Evolutionary conservation across 2,329 filamentous ascomycete species (phyloP).

Genomic region (Trichoderma lentiforme): DNA sequence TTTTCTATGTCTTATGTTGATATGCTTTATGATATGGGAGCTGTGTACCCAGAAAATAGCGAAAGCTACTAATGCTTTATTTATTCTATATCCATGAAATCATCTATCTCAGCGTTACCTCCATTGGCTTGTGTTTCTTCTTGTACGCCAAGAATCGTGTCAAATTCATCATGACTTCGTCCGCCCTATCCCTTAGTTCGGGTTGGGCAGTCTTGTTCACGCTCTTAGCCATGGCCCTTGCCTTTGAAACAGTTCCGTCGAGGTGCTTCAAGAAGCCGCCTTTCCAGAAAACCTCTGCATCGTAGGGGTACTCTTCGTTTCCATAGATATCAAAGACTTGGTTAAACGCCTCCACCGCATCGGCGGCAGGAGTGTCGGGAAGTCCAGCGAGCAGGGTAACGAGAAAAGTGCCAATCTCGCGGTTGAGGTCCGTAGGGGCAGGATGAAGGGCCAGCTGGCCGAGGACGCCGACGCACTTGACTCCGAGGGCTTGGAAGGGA

Average conservation of each 20-base stretch:
- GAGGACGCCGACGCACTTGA: constrained; percentile 65
- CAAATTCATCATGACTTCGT: constrained; percentile 61
- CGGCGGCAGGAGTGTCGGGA: constrained; percentile 53
- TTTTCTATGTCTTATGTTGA: background rate
- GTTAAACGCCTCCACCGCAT: constrained; percentile 62
- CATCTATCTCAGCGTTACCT: constrained; percentile 7
- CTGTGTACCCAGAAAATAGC: background rate
- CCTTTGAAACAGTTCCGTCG: constrained; percentile 51
- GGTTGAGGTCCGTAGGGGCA: constrained; percentile 52
- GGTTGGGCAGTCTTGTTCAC: constrained; percentile 57
- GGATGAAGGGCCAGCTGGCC: constrained; percentile 59
- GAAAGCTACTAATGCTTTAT: background rate
- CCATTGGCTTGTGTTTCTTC: constrained; percentile 49
- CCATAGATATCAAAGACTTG: constrained; percentile 66
- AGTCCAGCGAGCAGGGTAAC: constrained; percentile 51
- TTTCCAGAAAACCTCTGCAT: constrained; percentile 62
- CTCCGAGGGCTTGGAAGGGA: constrained; percentile 59
- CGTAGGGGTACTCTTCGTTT: constrained; percentile 56
- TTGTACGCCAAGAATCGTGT: constrained; percentile 63
- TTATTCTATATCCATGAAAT: background rate
- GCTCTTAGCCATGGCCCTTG: constrained; percentile 54
- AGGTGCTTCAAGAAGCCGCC: constrained; percentile 58
- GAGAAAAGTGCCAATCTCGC: constrained; percentile 62
- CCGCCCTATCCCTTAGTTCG: constrained; percentile 57
- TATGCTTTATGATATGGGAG: background rate